Evolutionary conservation across 768 basidiomycete genomes (phyloP), one percentile per base, ranked within the genome.

Genomic region (Cystofilobasidium macerans): DNA sequence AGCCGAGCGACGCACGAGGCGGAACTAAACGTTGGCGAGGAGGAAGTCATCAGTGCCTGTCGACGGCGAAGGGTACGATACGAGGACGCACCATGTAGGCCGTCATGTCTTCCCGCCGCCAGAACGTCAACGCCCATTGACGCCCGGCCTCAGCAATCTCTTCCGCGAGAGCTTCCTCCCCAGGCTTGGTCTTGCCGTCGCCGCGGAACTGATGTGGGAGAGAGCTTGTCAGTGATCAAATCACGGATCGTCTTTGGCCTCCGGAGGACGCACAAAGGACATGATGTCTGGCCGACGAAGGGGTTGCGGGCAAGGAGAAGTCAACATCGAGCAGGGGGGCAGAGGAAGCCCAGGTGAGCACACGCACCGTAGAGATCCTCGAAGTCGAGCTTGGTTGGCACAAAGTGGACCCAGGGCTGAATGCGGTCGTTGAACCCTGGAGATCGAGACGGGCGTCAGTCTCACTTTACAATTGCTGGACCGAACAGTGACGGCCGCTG

Each of bases 361-460:
- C 13, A 51, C 48, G n/a, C 8, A 51, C 48, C 88, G 73, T 86
- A 81, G 3, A 89, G 74, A 73, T 88, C 86, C 0, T 81, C 80
- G 14, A 85, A 80, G 69, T 86, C 84, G 0, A 85, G 66, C 66
- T 78, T 75, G 60, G 87, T 78, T 1, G 86, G 86, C 0, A 88
- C 79, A 71, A 87, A 88, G 73, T 88, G 51, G 2, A 54, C 51
- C 51, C 51, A 54, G 2, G 51, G 51, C 30, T 54, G 51, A 30
- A 54, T 54, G 8, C 51, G 51, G 30, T 54, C 51, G 18, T 18
- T 22, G 51, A 54, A 54, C 51, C 45, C 45, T 47, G 45, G 20
- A 47, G 24, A 22, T 9, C 16, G 12, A 18, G 24, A 7, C 7
- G 45, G n/a, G 45, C 24, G 45, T 18, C 42, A 43, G 42, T 22